A percentile compares a stretch with the other conserved stretches of the same genome.
These are phyloP conservation scores for Leptodermis oblonga DNA, from an alignment of 257 asterid genomes.

Conservation along the genomic window DNA sequence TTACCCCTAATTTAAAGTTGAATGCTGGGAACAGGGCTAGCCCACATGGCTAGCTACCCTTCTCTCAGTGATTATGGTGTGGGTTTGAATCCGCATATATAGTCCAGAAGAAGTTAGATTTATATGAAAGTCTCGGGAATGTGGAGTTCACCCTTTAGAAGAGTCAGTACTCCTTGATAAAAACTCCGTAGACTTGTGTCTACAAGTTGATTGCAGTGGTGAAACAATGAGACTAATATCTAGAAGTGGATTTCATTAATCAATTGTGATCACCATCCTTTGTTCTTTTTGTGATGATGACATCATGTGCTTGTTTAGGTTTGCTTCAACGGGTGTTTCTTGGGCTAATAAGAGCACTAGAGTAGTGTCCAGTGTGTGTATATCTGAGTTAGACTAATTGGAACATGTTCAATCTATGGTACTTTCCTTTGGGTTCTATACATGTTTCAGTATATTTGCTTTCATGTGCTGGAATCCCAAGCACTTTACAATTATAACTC, in stretches of 20 bases:
- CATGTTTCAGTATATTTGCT: background rate
- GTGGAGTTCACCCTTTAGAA: background rate
- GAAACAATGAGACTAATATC: background rate
- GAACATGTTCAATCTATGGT: background rate
- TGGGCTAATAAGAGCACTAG: background rate
- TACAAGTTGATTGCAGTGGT: background rate
- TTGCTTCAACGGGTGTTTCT: background rate
- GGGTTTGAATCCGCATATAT: too few species aligned
- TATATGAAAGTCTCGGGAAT: background rate
- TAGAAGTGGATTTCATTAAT: background rate
- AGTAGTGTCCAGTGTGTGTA: background rate
- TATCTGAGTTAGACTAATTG: background rate
- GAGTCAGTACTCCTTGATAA: too few species aligned
- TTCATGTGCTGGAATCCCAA: background rate
- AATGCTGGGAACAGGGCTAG: too few species aligned
- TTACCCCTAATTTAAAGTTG: background rate
- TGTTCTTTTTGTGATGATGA: background rate
- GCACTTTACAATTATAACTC: background rate
- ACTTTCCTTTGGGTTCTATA: background rate
- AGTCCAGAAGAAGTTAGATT: too few species aligned
- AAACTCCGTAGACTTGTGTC: background rate
- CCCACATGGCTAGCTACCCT: too few species aligned
- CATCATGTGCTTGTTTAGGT: background rate
- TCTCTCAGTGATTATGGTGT: too few species aligned
- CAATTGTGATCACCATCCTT: background rate